A percentile compares a stretch with the other conserved stretches of the same genome.
Conservation (phyloP, 2,329 filamentous ascomycete species). For the Elsinoe perseae region DNA sequence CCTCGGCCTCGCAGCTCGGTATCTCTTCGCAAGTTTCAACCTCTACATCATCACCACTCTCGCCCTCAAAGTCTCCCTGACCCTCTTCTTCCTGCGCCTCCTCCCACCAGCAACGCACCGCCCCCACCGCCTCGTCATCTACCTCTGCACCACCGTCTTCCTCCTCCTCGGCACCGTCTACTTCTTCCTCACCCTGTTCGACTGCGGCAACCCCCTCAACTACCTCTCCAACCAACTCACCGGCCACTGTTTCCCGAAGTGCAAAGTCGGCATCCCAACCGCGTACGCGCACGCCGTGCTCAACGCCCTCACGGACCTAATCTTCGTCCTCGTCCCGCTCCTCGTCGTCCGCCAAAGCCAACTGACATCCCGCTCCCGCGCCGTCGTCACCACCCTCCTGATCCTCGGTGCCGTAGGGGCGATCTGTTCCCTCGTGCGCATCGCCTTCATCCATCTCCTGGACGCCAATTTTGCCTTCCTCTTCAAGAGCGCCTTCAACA, state of each 20-base stretch:
- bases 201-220: constrained; percentile 26
- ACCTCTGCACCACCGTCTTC: constrained; percentile 21
- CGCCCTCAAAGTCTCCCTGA: constrained; percentile 39
- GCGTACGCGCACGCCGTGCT: constrained; percentile 24
- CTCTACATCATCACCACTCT: constrained; percentile 37
- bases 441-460: constrained; percentile 23
- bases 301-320: constrained; percentile 33
- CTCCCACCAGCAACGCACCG: constrained; percentile 24
- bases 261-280: constrained; percentile 17
- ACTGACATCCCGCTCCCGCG: constrained; percentile 35
- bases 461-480: constrained; percentile 19
- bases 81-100: constrained; percentile 40
- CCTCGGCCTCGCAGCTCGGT: constrained; percentile 17
- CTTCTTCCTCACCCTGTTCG: constrained; percentile 28
- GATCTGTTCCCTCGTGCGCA: constrained; percentile 24
- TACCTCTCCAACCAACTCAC: constrained; percentile 21
- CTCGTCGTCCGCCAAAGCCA: constrained; percentile 35
- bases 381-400: constrained; percentile 35
- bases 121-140: constrained; percentile 28
- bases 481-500: constrained; percentile 22
- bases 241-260: constrained; percentile 20
- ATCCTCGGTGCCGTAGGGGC: constrained; percentile 30
- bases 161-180: constrained; percentile 32
- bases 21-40: constrained; percentile 29
- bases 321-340: constrained; percentile 35